Evolutionary conservation across 2,329 filamentous ascomycete genomes (phyloP), one percentile per base, ranked within the genome.

Genomic region (Botrytis galanthina): DNA sequence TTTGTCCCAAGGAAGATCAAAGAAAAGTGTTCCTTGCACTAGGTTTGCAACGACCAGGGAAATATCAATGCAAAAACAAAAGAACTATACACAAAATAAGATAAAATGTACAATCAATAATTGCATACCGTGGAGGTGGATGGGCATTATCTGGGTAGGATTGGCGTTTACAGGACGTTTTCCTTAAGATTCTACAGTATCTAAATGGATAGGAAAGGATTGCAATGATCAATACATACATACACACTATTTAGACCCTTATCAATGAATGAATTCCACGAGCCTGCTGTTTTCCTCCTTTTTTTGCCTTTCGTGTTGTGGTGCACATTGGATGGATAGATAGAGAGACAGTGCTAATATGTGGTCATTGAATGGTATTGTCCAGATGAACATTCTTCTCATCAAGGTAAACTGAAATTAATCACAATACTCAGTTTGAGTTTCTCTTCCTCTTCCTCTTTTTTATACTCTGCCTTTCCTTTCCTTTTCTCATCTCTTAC

Each of bases 51-150:
- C 12, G 16, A 26, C 12, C 18, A 18, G 35, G 22, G 16, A 4
- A 68, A 20, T 5, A 18, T 32, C 35, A 67, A 67, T 4, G 26
- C 64, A 67, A 54, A 29, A n/a, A 39, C 37, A 16, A 42, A 32
- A 18, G 20, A 32, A 32, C 10, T 32, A 51, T 20, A 64, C 51
- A 29, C 51, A 18, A 57, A 57, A 57, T 26, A 6, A 29, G 20
- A 69, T 26, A 69, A 57, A 69, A 57, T 69, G 66, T 42, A 69
- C 48, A 42, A 57, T 20, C 48, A 57, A 69, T 69, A 69, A 69
- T 57, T 67, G 66, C 66, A 69, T 57, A 57, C 48, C 29, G n/a
- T 69, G 66, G 66, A 42, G 10, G 26, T 62, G 35, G 7, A 32
- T n/a, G 12, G 60, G 66, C 48, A 69, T 69, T 10, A 57, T n/a